Evolutionary conservation across 2,329 filamentous ascomycete species (phyloP), one percentile per base, ranked within the genome.

Genomic region (Hymenotorrendiella dingleyae): DNA sequence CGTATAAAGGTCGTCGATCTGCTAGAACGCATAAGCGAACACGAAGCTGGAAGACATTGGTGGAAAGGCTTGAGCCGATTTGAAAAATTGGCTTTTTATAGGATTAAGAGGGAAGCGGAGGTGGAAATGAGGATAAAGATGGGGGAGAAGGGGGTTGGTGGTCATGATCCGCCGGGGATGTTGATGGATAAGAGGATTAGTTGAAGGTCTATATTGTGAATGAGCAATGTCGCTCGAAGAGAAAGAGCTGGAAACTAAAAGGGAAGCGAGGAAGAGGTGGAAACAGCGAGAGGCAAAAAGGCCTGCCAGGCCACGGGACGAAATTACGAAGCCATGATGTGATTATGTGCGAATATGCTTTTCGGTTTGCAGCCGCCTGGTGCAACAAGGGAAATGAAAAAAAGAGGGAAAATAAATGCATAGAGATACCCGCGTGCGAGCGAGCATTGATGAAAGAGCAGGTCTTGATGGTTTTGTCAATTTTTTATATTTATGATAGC

Each of bases 1-100:
- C 76, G 93, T 26, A 67, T 84, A 54, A 80, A 80, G 42, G 86
- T 87, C 2, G 83, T 87, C 1, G 86, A 86, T 47, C 67, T 98
- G 26, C 65, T 98, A 17, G 88, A 91, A 53, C 76, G 89, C 17
- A 81, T 98, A 42, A 78, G 81, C 53, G 81, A 84, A 44, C 91
- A 98, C 64, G 85, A 94, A 59, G 93, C 89, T 8, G 93, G 93
- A 2, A 77, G 89, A 57, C 88, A 97, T 65, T 97, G 93, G 74
- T 98, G 91, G 87, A 80, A 76, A 52, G 79, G 80, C 22, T 69
- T 98, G 36, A 93, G 89, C 45, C 74, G 87, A 33, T 98, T 96
- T 60, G 84, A 90, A 54, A 94, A 91, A 66, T 67, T 94, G 50
- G 91, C 86, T 3, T 95, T 84, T 58, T 82, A 84, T 53, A 76